phyloP scores from a whole-genome alignment of 108 stramenopile species.

The Skeletonema costatum region DNA sequence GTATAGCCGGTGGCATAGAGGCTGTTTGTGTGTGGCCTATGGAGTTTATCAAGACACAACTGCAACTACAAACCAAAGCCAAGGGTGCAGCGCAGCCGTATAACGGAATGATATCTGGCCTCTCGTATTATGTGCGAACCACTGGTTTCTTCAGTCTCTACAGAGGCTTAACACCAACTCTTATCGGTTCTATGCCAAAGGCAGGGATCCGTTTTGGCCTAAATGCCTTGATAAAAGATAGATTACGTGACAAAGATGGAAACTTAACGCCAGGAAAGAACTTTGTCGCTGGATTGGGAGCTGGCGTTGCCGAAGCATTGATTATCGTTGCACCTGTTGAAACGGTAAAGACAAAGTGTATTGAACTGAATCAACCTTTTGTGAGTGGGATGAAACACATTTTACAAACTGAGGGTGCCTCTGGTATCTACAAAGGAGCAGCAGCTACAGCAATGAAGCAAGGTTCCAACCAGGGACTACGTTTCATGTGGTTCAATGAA shows the following conservation, averaged over 20 bases:
- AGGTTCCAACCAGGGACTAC: constrained; percentile 96
- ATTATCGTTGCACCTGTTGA: constrained; percentile 97
- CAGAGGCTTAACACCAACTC: constrained; percentile 90
- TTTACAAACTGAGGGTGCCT: constrained; percentile 84
- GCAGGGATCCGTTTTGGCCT: constrained; percentile 98
- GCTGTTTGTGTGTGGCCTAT: constrained; percentile 94
- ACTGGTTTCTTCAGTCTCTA: constrained; percentile 90
- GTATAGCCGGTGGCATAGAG: constrained; percentile 83
- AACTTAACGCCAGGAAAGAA: constrained; percentile 87
- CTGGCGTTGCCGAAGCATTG: constrained; percentile 92
- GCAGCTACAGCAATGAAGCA: constrained; percentile 96
- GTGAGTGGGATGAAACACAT: constrained; percentile 83
- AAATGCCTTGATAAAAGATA: constrained; percentile 86
- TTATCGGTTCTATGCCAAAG: constrained; percentile 91
- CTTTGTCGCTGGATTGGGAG: constrained; percentile 94
- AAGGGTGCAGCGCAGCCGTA: constrained; percentile 74
- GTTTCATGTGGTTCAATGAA: constrained; percentile 98
- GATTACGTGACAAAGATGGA: constrained; percentile 84
- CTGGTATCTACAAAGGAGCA: constrained; percentile 94
- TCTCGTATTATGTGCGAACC: constrained; percentile 85
- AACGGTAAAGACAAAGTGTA: constrained; percentile 97
- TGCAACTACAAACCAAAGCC: constrained; percentile 72
- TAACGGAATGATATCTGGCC: constrained; percentile 84
- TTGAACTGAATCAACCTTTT: constrained; percentile 91
- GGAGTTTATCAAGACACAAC: constrained; percentile 93